These are phyloP conservation scores for Vachellia collinsii DNA, from an alignment of 306 rosid genomes.

Conservation along the genomic window DNA sequence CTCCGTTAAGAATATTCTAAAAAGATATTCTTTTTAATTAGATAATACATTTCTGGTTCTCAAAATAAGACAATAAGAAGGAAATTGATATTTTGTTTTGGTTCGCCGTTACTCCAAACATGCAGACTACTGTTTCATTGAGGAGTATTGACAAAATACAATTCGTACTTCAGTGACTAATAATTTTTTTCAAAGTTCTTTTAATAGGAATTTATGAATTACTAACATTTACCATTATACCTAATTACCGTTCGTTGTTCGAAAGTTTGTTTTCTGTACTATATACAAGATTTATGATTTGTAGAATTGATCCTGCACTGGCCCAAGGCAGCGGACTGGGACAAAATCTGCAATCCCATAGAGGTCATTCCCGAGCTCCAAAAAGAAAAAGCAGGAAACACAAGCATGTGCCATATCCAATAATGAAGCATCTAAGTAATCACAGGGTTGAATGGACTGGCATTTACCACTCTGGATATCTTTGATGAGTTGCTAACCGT, in stretches of 20 bases:
- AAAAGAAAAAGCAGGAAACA: background rate
- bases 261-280: too few species aligned
- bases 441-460: conserved; percentile 39
- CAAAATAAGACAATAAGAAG: conserved; percentile 40
- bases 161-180: background rate
- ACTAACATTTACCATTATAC: too few species aligned
- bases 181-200: background rate
- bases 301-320: background rate
- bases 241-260: too few species aligned
- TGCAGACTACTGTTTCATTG: background rate
- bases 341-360: background rate
- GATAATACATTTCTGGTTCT: conserved; percentile 36
- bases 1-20: background rate
- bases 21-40: conserved; percentile 11
- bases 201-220: too few species aligned
- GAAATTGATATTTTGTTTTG: conserved; percentile 50
- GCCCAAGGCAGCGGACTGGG: background rate
- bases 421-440: conserved; percentile 26
- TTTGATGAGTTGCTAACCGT: conserved; percentile 45
- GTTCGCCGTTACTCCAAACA: background rate
- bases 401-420: background rate
- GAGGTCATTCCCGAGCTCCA: background rate
- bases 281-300: background rate
- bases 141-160: background rate
- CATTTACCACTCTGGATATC: conserved; percentile 71